Evolutionary conservation across 2,329 filamentous ascomycete genomes (phyloP).

Genomic region (Bipolaris victoriae): DNA sequence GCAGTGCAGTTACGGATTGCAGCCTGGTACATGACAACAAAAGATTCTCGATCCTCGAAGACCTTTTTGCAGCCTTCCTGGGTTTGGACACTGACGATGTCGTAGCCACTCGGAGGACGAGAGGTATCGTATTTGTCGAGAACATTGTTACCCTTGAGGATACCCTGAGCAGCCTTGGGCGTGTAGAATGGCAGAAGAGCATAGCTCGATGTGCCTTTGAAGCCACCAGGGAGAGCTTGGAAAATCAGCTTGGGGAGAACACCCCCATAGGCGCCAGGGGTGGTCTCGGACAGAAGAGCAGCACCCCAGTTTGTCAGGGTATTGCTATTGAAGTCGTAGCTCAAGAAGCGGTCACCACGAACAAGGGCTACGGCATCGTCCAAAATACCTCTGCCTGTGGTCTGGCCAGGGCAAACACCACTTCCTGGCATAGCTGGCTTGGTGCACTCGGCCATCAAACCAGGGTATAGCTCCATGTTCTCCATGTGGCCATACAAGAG

Average conservation of each 20-base stretch:
- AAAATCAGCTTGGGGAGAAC: conserved; percentile 53
- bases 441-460: conserved; percentile 75
- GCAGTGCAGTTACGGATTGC: conserved; percentile 69
- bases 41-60: conserved; percentile 58
- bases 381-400: conserved; percentile 74
- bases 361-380: conserved; percentile 78
- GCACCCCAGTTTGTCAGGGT: conserved; percentile 57
- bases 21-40: conserved; percentile 56
- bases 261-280: conserved; percentile 55
- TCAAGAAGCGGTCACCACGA: conserved; percentile 78
- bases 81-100: conserved; percentile 57
- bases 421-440: conserved; percentile 74
- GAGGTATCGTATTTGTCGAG: conserved; percentile 55
- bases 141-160: conserved; percentile 56
- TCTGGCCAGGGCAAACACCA: conserved; percentile 71
- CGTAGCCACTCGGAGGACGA: conserved; percentile 50
- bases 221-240: conserved; percentile 55
- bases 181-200: conserved; percentile 60
- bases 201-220: conserved; percentile 56
- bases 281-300: conserved; percentile 49
- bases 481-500: conserved; percentile 74
- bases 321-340: conserved; percentile 63
- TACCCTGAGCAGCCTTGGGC: conserved; percentile 55
- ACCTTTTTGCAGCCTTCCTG: conserved; percentile 58
- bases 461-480: conserved; percentile 79